Conservation (phyloP, 108 stramenopile species). For the Conticribra weissflogii region DNA sequence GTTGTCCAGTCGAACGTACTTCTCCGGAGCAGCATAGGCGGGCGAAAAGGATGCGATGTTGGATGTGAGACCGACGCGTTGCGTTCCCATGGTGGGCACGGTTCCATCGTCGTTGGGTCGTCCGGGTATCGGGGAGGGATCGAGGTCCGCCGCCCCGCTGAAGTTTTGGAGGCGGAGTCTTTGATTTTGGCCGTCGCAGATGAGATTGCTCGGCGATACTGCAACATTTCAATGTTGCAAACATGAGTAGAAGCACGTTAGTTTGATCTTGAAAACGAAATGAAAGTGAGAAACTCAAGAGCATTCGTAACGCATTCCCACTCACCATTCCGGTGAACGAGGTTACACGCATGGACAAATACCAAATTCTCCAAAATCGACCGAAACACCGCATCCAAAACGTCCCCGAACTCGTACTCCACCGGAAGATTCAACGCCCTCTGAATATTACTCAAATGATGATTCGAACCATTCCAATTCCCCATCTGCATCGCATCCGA, state of each 20-base stretch:
- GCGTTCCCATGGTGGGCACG: neutral
- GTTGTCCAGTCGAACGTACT: conserved; percentile 35
- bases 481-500: conserved; percentile 29
- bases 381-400: conserved; percentile 50
- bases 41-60: conserved; percentile 57
- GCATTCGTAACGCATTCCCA: neutral
- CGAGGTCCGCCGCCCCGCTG: conserved; percentile 82
- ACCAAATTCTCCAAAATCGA: conserved; percentile 57
- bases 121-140: conserved; percentile 26
- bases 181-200: conserved; percentile 39
- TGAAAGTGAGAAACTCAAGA: neutral
- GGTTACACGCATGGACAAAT: conserved; percentile 54
- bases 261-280: neutral
- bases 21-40: conserved; percentile 72
- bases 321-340: conserved; percentile 77
- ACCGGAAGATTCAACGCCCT: conserved; percentile 51
- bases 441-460: conserved; percentile 52
- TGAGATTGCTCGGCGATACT: conserved; percentile 69
- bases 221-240: too few relatives aligned
- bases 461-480: conserved; percentile 28
- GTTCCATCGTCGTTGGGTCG: conserved; percentile 21
- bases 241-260: too few relatives aligned
- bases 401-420: conserved; percentile 52
- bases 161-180: conserved; percentile 71
- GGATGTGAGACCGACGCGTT: conserved; percentile 58